Percentiles rank a stretch among this genome's conserved stretches.
Conservation (phyloP, 2,329 filamentous ascomycete species). For the Sphaerulina vaccinii region DNA sequence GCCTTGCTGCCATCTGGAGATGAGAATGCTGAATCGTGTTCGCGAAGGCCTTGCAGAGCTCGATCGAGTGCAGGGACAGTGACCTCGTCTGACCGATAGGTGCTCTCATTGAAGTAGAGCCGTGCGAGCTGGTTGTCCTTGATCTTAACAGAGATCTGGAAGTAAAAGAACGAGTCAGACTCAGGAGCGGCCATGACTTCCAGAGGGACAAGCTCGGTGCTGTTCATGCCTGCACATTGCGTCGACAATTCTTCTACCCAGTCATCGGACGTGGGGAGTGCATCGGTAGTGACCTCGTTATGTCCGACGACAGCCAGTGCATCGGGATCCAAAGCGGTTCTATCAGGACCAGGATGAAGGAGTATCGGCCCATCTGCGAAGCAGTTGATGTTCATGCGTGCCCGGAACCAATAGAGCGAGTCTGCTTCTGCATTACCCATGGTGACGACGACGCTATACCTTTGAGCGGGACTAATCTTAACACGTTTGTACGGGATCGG, state of each 20-base stretch:
- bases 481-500: constrained; percentile 57
- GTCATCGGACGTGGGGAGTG: constrained; percentile 47
- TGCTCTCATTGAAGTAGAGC: constrained; percentile 59
- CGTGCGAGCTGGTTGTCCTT: constrained; percentile 58
- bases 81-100: constrained; percentile 52
- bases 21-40: constrained; percentile 32
- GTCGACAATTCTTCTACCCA: constrained; percentile 53
- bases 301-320: constrained; percentile 54
- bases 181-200: constrained; percentile 45
- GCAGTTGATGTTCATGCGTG: constrained; percentile 60
- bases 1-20: background rate
- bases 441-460: constrained; percentile 64
- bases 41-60: constrained; percentile 47
- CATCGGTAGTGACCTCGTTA: constrained; percentile 13
- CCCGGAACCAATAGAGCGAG: constrained; percentile 48
- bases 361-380: constrained; percentile 53
- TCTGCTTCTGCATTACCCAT: constrained; percentile 43
- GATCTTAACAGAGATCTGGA: constrained; percentile 61
- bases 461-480: constrained; percentile 65
- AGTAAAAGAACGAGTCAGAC: constrained; percentile 53
- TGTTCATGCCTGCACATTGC: constrained; percentile 54
- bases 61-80: constrained; percentile 55
- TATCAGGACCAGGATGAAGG: background rate
- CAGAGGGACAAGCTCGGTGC: constrained; percentile 48
- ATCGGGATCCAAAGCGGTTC: constrained; percentile 44